These are phyloP conservation scores for Cystobasidium tubakii DNA, from an alignment of 768 basidiomycete species.

Conservation along the genomic window DNA sequence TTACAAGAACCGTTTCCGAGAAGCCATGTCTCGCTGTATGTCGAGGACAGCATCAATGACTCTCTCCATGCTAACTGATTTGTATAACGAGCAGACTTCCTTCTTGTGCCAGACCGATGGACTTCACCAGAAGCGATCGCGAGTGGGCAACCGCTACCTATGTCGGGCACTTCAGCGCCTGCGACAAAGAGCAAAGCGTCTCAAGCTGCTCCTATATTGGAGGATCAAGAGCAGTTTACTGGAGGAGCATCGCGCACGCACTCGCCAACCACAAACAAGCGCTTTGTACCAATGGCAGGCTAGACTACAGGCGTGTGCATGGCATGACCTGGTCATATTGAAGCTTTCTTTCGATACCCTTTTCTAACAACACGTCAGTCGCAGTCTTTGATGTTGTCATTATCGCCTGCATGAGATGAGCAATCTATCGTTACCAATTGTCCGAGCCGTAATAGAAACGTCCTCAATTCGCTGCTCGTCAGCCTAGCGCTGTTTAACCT, in stretches of 20 bases:
- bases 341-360: not conserved
- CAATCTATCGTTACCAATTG: not conserved
- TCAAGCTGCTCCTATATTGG: not conserved
- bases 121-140: conserved; percentile 28
- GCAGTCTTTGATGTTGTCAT: not conserved
- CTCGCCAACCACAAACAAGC: not conserved
- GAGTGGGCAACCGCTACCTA: conserved; percentile 20
- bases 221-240: conserved; percentile 30
- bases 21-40: conserved; percentile 40
- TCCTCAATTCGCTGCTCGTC: no score
- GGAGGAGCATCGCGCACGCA: conserved; percentile 19
- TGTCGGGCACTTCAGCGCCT: not conserved
- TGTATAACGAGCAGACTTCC: conserved; percentile 37
- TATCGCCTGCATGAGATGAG: not conserved
- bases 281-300: conserved; percentile 5
- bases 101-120: conserved; percentile 41
- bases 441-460: not conserved
- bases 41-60: no score
- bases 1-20: conserved; percentile 57
- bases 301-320: no score
- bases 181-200: conserved; percentile 10
- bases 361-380: not conserved
- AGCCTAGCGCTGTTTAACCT: no score
- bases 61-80: no score
- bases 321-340: not conserved